Percentiles rank a stretch among this genome's conserved stretches.
Evolutionary conservation across 2,329 filamentous ascomycete genomes (phyloP).

Genomic region (Neoscytalidium dimidiatum): DNA sequence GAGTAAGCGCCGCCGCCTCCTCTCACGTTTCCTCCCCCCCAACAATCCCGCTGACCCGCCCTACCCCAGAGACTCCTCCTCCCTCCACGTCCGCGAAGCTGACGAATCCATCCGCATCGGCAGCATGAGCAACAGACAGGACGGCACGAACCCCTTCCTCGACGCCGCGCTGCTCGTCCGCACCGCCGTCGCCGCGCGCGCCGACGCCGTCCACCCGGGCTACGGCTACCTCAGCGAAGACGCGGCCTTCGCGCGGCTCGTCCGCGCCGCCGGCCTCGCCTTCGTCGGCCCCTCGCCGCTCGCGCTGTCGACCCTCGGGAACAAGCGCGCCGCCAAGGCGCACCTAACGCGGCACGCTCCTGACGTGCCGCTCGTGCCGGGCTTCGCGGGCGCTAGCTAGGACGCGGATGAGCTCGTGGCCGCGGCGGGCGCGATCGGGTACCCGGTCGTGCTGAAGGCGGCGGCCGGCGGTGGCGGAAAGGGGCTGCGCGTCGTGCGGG

Average conservation of each 20-base stretch:
- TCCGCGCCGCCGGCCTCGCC: conserved; percentile 56
- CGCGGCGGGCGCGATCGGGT: conserved; percentile 48
- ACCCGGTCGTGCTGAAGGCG: conserved; percentile 65
- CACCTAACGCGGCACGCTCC: conserved; percentile 51
- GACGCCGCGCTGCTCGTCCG: conserved; percentile 50
- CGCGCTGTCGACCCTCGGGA: conserved; percentile 57
- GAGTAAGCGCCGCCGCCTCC: conserved; percentile 48
- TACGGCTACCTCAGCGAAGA: conserved; percentile 70
- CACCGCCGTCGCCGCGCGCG: conserved; percentile 37
- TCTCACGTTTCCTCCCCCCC: conserved; percentile 58
- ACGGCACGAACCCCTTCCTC: conserved; percentile 52
- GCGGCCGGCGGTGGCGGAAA: conserved; percentile 68
- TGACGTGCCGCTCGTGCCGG: conserved; percentile 57
- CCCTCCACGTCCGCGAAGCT: conserved; percentile 43
- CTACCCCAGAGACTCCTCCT: conserved; percentile 44
- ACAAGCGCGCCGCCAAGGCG: conserved; percentile 60
- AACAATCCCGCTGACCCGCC: conserved; percentile 47
- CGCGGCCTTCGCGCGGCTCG: conserved; percentile 58
- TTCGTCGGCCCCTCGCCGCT: conserved; percentile 62
- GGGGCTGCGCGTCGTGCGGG: conserved; percentile 75
- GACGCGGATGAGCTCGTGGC: conserved; percentile 49
- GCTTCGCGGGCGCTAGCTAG: conserved; percentile 51
- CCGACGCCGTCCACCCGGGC: conserved; percentile 64
- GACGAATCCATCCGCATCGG: conserved; percentile 35
- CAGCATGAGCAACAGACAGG: conserved; percentile 48